phyloP scores from a whole-genome alignment of 345 rosid genomes.

The Eutrema yunnanense region DNA sequence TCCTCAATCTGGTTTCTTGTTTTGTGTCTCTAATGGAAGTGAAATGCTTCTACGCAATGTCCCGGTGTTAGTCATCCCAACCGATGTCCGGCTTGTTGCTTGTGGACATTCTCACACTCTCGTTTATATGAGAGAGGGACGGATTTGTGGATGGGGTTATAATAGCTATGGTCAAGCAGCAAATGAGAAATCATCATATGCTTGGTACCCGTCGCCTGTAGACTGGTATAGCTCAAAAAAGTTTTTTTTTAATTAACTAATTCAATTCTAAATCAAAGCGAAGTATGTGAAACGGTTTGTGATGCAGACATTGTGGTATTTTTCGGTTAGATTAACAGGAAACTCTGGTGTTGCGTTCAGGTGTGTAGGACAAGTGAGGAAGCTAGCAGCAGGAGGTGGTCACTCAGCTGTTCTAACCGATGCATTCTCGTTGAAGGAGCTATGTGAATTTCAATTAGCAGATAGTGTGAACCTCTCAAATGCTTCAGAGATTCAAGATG shows the following conservation, averaged over 20 bases:
- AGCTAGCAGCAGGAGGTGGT: conserved; percentile 97
- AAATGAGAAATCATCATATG: conserved; percentile 75
- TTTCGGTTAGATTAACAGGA: not conserved
- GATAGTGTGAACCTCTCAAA: conserved; percentile 60
- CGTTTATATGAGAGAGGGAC: conserved; percentile 62
- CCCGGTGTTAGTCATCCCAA: conserved; percentile 67
- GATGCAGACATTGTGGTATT: not conserved
- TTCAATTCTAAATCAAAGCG: not conserved
- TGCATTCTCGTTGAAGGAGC: conserved; percentile 89
- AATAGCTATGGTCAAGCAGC: conserved; percentile 97
- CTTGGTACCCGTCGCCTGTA: conserved; percentile 96
- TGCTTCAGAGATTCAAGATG: conserved; percentile 76
- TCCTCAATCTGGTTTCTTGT: conserved; percentile 64
- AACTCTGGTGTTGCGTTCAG: conserved; percentile 34
- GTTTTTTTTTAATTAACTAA: conserved; percentile 1
- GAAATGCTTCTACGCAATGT: conserved; percentile 59
- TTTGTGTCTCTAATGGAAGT: conserved; percentile 53
- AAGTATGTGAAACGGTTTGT: not conserved
- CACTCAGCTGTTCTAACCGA: conserved; percentile 93
- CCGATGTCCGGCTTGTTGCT: conserved; percentile 70
- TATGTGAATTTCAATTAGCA: conserved; percentile 90
- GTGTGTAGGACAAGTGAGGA: conserved; percentile 91
- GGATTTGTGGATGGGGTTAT: conserved; percentile 95
- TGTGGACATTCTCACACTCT: conserved; percentile 97
- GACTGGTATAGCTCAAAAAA: conserved; percentile 59